Base-by-base conservation (phyloP, 2,329 filamentous ascomycete genomes). In the Coniosporium tulheliwenetii region DNA sequence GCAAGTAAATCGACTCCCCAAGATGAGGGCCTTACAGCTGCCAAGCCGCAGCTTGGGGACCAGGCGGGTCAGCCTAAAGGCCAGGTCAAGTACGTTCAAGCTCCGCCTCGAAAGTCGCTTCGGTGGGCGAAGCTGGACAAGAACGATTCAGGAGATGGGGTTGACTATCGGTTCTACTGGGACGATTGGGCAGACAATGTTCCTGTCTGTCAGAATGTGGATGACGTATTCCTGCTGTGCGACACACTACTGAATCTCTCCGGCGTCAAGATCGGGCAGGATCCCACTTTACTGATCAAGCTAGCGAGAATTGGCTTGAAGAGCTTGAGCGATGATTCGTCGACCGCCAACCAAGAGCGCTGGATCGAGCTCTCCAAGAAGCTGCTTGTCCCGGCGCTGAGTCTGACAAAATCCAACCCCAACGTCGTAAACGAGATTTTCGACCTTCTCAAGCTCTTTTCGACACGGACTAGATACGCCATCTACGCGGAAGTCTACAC, bases 171-270 rank as follows among this genome's bases (percentile, higher is more conserved):
- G 30, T 96, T 93, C 56, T 98, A 98, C 59, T 95, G 91, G 79
- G 86, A 94, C 44, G 91, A 96, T 50, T 98, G 91, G 91, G 72
- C 79, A 2, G 89, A 96, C 59, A 93, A 91, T 47, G 71, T 98
- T 37, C 93, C 91, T 0, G 65, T 94, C 14, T 98, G 91, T 54
- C 87, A 93, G 56, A 82, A 70, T 1, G 77, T 94, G 5, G 85
- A 95, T 46, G 91, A 98, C 54, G 72, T 98, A 10, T 91, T 96
- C 58, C 78, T 80, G 2, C 73, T 95, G 0, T 93, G 86, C 58
- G 75, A 77, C 43, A 87, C 85, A 1, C 71, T 98, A 15, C 66
- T 95, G 37, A 93, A 91, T 48, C 65, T 89, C 16, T 81, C 87
- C 0, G 89, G 91, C 2, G 79, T 93, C 46, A 86, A 85, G 53